Conservation (phyloP, 2,329 filamentous ascomycete genomes). For the Nigrograna mackinnonii region DNA sequence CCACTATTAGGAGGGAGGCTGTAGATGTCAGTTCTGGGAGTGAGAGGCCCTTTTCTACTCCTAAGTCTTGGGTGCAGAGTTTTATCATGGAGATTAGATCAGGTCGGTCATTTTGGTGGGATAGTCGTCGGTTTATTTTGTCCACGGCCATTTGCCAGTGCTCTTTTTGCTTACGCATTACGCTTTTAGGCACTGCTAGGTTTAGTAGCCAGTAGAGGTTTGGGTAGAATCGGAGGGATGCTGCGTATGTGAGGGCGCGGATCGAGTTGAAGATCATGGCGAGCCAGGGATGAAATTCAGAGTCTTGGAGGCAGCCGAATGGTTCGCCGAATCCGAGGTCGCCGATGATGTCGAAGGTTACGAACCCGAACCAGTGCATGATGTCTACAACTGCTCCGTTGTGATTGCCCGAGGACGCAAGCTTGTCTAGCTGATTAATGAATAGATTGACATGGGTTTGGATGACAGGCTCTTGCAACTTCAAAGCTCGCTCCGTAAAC, state of each 20-base stretch:
- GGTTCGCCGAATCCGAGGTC: slow-evolving; percentile 48
- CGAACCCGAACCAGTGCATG: slow-evolving; percentile 3
- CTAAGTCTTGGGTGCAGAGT: too few relatives aligned
- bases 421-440: not conserved
- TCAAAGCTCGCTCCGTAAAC: slow-evolving; percentile 4
- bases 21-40: too few relatives aligned
- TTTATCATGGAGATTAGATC: not conserved
- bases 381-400: slow-evolving; percentile 1
- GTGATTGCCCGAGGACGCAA: not conserved
- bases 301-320: slow-evolving; percentile 20
- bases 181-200: not conserved
- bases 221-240: not conserved
- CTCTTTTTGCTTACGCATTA: not conserved
- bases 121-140: not conserved
- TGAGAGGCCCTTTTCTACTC: too few relatives aligned
- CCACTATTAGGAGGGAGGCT: not conserved
- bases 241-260: not conserved
- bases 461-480: slow-evolving; percentile 3
- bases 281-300: not conserved
- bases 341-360: slow-evolving; percentile 9
- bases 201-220: not conserved
- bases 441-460: not conserved
- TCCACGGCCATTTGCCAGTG: not conserved
- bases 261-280: not conserved
- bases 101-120: not conserved